Evolutionary conservation across 202 grass and related monocot genomes (phyloP).

Genomic region (Schoenoplectus tabernaemontani): DNA sequence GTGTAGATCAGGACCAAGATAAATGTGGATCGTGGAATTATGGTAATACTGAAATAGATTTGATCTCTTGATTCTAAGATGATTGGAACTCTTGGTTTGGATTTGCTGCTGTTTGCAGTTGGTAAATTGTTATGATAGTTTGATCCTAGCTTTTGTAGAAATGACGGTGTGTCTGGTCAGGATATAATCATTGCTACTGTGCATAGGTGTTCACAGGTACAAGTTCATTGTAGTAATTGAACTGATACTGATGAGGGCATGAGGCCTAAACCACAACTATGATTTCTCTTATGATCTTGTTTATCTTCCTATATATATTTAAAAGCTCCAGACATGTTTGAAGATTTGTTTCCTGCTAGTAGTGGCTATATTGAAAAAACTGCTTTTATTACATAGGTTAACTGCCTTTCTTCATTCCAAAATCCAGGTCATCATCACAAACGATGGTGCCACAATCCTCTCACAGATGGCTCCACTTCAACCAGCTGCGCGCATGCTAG

Average conservation of each 20-base stretch:
- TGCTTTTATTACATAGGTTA: not conserved
- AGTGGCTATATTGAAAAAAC: not conserved
- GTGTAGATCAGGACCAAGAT: not conserved
- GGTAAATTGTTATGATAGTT: not conserved
- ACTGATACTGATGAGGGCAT: too few species aligned
- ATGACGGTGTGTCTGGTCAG: too few species aligned
- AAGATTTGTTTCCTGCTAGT: not conserved
- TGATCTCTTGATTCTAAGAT: not conserved
- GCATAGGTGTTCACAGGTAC: not conserved
- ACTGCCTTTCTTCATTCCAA: not conserved
- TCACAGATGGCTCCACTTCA: constrained; percentile 71
- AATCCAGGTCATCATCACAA: constrained; percentile 67
- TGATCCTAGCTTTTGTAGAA: not conserved
- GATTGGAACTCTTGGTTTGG: not conserved
- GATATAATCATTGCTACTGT: too few species aligned
- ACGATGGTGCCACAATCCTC: constrained; percentile 88
- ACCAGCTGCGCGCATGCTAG: constrained; percentile 85
- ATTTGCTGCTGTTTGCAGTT: not conserved
- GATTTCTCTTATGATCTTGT: not conserved
- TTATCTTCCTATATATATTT: not conserved
- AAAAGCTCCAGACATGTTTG: not conserved
- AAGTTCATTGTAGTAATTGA: not conserved
- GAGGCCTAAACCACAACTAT: not conserved
- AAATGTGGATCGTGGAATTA: not conserved
- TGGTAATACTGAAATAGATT: not conserved